phyloP scores from a whole-genome alignment of 768 basidiomycete genomes.

The Leccinum broughii region DNA sequence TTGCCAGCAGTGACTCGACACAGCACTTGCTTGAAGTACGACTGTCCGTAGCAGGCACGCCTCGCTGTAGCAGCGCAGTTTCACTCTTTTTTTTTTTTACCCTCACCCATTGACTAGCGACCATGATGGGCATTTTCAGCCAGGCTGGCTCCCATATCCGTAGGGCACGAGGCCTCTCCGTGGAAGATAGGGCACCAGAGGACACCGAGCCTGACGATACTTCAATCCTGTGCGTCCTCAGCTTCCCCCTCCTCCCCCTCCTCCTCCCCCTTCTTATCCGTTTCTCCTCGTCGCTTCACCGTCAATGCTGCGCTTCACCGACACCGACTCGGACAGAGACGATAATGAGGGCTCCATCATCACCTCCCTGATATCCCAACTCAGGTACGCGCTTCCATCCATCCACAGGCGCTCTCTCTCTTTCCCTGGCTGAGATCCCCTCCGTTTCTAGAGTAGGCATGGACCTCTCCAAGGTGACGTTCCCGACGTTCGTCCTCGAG shows the following conservation, averaged over 20 bases:
- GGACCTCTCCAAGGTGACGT: slow-evolving; percentile 94
- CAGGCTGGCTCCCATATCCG: slow-evolving; percentile 64
- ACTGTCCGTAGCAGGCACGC: slow-evolving; percentile 8
- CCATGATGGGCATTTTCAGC: slow-evolving; percentile 81
- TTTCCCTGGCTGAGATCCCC: slow-evolving; percentile 12
- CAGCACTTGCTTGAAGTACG: not conserved
- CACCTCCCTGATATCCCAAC: slow-evolving; percentile 82
- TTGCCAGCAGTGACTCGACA: not conserved
- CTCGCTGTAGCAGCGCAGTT: slow-evolving; percentile 27
- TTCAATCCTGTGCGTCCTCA: slow-evolving; percentile 72
- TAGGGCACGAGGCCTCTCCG: slow-evolving; percentile 66
- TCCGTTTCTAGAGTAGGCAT: slow-evolving; percentile 73
- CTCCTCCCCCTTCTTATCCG: slow-evolving; percentile 32
- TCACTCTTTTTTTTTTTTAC: not conserved
- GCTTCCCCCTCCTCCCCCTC: slow-evolving; percentile 19
- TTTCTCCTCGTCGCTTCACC: slow-evolving; percentile 7
- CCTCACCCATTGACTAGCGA: slow-evolving; percentile 15
- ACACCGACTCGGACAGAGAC: slow-evolving; percentile 59
- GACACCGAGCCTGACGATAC: slow-evolving; percentile 90
- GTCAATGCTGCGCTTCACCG: slow-evolving; percentile 31
- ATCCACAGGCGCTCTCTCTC: not conserved
- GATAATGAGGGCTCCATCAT: slow-evolving; percentile 94
- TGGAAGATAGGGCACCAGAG: slow-evolving; percentile 71
- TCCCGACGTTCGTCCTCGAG: slow-evolving; percentile 94
- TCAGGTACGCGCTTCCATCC: slow-evolving; percentile 53